phyloP scores from a whole-genome alignment of 2,329 filamentous ascomycete genomes.

The Aureobasidium zeae region DNA sequence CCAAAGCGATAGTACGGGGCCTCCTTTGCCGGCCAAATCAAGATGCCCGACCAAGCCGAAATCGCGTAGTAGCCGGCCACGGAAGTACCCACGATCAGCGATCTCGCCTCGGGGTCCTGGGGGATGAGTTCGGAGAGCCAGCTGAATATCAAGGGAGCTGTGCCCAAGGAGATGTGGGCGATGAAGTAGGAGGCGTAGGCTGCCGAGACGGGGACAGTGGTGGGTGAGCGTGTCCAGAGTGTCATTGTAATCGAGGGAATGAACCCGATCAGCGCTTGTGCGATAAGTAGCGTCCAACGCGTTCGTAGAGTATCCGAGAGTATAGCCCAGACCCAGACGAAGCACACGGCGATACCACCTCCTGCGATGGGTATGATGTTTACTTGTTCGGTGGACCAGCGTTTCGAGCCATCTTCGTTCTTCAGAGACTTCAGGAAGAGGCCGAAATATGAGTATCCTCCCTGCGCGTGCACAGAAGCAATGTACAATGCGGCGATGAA shows the following conservation, averaged over 20 bases:
- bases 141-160: slow-evolving; percentile 44
- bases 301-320: slow-evolving; percentile 43
- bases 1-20: slow-evolving; percentile 43
- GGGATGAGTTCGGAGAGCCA: slow-evolving; percentile 45
- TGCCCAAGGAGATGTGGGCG: slow-evolving; percentile 40
- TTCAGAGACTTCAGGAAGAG: slow-evolving; percentile 36
- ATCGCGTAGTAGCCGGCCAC: slow-evolving; percentile 44
- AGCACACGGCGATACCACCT: slow-evolving; percentile 41
- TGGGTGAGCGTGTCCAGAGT: slow-evolving; percentile 43
- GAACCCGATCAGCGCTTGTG: slow-evolving; percentile 40
- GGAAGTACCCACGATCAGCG: slow-evolving; percentile 41
- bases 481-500: slow-evolving; percentile 40
- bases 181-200: slow-evolving; percentile 47
- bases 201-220: slow-evolving; percentile 34
- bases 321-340: slow-evolving; percentile 47
- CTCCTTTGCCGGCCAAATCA: slow-evolving; percentile 44
- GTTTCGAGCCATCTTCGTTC: slow-evolving; percentile 33
- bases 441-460: slow-evolving; percentile 40
- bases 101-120: slow-evolving; percentile 42
- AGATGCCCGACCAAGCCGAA: slow-evolving; percentile 43
- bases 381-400: slow-evolving; percentile 36
- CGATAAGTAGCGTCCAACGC: slow-evolving; percentile 43
- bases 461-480: slow-evolving; percentile 38
- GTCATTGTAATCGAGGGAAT: slow-evolving; percentile 45
- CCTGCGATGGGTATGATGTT: slow-evolving; percentile 44